These are phyloP conservation scores for Corylus americana DNA, from an alignment of 306 rosid genomes.

Conservation along the genomic window DNA sequence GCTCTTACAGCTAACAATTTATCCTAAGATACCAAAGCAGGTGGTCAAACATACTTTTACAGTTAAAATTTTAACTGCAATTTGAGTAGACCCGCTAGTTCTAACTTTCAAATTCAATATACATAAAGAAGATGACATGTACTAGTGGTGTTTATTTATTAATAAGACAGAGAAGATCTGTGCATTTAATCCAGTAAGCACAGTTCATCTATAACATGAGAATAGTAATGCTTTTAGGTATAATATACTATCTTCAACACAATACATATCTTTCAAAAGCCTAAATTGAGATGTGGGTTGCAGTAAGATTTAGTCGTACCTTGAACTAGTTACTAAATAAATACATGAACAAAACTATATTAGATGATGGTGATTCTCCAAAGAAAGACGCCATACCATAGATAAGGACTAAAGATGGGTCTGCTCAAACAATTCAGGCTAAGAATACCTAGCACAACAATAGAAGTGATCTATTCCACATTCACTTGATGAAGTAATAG, in stretches of 20 bases:
- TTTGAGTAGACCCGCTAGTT: background rate
- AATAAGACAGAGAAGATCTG: background rate
- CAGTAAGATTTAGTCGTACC: background rate
- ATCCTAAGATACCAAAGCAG: background rate
- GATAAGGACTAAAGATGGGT: background rate
- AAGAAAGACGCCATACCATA: background rate
- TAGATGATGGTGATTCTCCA: background rate
- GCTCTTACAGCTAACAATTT: background rate
- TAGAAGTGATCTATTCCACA: background rate
- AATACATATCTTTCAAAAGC: background rate
- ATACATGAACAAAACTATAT: background rate
- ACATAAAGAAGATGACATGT: background rate
- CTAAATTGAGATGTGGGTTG: background rate
- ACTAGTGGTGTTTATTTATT: background rate
- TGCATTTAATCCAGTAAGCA: background rate
- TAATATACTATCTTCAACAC: no score
- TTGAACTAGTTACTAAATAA: background rate
- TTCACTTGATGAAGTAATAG: background rate
- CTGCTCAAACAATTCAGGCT: background rate
- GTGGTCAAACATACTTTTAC: background rate
- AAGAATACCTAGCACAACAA: background rate
- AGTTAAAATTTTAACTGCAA: background rate
- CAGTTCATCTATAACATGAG: background rate
- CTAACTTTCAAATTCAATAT: background rate
- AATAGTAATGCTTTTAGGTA: no score